phyloP scores from a whole-genome alignment of 176 grass and related monocot genomes.

The Lolium multiflorum region DNA sequence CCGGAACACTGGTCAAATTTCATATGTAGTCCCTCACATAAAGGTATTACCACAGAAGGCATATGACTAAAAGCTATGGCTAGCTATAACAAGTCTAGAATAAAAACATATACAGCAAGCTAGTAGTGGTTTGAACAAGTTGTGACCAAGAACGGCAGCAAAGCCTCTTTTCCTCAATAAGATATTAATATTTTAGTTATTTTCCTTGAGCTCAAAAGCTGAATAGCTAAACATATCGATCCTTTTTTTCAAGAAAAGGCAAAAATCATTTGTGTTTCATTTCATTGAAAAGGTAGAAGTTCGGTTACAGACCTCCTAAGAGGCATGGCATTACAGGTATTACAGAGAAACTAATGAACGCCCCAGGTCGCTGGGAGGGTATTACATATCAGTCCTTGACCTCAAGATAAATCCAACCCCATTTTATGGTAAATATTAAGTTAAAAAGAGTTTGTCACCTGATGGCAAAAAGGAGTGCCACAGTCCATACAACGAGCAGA shows the following conservation, averaged over 20 bases:
- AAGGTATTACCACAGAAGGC: conserved; percentile 6
- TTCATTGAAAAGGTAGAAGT: too few species aligned
- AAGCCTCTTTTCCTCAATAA: not conserved
- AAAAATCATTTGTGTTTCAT: too few species aligned
- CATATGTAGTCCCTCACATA: not conserved
- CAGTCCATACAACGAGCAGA: conserved; percentile 99
- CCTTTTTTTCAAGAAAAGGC: not conserved
- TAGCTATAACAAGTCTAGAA: conserved; percentile 19
- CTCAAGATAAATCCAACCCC: not conserved
- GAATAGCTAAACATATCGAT: conserved; percentile 28
- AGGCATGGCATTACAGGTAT: too few species aligned
- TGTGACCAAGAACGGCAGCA: not conserved
- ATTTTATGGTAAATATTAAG: not conserved
- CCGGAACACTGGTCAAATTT: conserved; percentile 25
- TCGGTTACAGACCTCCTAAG: too few species aligned
- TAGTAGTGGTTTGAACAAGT: not conserved
- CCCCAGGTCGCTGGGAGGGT: too few species aligned
- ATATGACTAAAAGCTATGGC: not conserved
- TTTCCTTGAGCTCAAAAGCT: conserved; percentile 2
- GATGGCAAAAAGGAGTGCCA: conserved; percentile 99
- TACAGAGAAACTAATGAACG: too few species aligned
- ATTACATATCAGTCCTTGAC: conserved; percentile 5
- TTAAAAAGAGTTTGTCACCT: conserved; percentile 55
- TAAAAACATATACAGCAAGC: conserved; percentile 10
- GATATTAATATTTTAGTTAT: conserved; percentile 5